Conservation (phyloP, 75 land plant species). For the Larix kaempferi region DNA sequence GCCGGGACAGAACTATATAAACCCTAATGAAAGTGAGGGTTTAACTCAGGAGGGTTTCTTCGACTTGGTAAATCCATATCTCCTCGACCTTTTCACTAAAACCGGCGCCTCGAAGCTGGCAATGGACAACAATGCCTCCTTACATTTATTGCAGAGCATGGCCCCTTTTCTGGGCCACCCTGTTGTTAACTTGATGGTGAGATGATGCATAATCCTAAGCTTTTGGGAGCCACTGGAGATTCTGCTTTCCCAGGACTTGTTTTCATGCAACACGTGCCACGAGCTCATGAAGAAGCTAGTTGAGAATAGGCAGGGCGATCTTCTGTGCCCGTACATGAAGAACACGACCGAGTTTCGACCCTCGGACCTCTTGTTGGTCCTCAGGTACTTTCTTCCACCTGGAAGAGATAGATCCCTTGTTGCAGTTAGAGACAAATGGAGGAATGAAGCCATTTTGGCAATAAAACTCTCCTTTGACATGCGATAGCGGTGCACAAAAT, state of each 20-base stretch:
- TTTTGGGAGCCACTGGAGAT: too few species aligned
- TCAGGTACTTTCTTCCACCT: constrained; percentile 52
- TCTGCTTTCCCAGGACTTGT: too few species aligned
- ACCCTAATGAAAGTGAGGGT: not conserved
- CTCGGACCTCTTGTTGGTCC: constrained; percentile 36
- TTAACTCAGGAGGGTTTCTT: constrained; percentile 16
- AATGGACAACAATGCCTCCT: not conserved
- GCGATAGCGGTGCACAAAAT: constrained; percentile 9
- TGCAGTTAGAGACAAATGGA: too few species aligned
- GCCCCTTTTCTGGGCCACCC: constrained; percentile 27
- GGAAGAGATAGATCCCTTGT: too few species aligned
- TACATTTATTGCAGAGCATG: constrained; percentile 22
- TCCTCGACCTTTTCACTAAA: constrained; percentile 13
- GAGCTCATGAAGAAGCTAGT: constrained; percentile 32
- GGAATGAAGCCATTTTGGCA: constrained; percentile 26
- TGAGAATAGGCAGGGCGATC: constrained; percentile 32
- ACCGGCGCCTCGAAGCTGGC: not conserved
- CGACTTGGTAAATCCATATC: constrained; percentile 15
- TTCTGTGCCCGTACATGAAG: constrained; percentile 44
- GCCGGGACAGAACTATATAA: constrained; percentile 10
- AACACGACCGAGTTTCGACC: constrained; percentile 34
- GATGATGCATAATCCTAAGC: too few species aligned
- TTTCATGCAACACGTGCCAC: constrained; percentile 1
- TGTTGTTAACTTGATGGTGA: too few species aligned
- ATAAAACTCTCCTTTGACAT: constrained; percentile 24